Evolutionary conservation across 495 filamentous ascomycete species (phyloP), one percentile per base, ranked within the genome.

Genomic region (Neurospora intermedia): DNA sequence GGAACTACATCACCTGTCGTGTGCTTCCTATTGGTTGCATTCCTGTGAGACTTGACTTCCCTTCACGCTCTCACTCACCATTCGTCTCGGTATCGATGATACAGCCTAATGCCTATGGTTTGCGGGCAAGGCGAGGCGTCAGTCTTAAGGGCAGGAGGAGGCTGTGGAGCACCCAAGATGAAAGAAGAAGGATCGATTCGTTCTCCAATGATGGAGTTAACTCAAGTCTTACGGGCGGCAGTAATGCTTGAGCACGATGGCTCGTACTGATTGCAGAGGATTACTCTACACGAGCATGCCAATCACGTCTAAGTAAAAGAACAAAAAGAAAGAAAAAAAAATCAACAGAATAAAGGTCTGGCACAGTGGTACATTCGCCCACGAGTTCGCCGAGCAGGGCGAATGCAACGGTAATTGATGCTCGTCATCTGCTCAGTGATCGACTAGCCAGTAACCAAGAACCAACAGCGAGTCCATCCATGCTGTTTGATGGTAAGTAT

Each of bases 1-100:
- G 78, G 81, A 76, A 76, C 76, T 59, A 72, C 75, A 45, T 76
- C 82, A 20, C 82, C 80, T 82, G 81, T 81, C 76, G 54, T 27
- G 31, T 70, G 43, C 45, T 69, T 70, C 76, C 78, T 74, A 84
- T 84, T 84, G 82, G 82, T 69, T 73, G 42, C 71, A 70, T 71
- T 72, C 71, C 77, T 74, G 74, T 75, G 71, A 80, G 79, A 80
- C 76, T 75, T 69, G 71, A 74, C 75, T 77, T 76, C 78, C 73
- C 78, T 79, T 77, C 71, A 75, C 75, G 72, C 77, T 43, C 45
- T 70, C 71, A 71, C 72, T 80, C 75, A 78, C 78, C 73, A 74
- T 76, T 78, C 78, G 71, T 72, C 74, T 77, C 81, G 78, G 82
- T 81, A 71, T 75, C 4, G 43, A 43, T 73, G 77, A 76, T 74